Conservation (phyloP, 2,329 filamentous ascomycete species). For the Hypoxylon rubiginosum region DNA sequence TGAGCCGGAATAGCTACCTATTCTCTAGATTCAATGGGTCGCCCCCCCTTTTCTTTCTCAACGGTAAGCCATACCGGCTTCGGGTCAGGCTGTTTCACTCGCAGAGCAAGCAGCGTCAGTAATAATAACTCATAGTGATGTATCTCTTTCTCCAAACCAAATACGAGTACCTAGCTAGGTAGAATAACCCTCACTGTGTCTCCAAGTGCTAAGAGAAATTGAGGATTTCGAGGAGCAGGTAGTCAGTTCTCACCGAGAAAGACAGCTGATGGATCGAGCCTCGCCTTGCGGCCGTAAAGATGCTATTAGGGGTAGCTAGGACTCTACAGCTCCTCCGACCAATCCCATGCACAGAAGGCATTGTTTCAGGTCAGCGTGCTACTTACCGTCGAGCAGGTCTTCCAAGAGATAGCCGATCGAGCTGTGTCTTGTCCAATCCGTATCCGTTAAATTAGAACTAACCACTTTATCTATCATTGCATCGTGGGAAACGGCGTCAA, state of each 20-base stretch:
- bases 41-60: conserved; percentile 5
- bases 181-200: conserved; percentile 6
- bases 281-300: conserved; percentile 10
- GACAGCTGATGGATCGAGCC: conserved; percentile 7
- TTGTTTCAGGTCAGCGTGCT: conserved; percentile 11
- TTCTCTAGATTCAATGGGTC: conserved; percentile 6
- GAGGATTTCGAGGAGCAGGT: conserved; percentile 12
- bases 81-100: conserved; percentile 1
- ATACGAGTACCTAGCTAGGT: too few relatives aligned
- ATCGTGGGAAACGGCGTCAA: conserved; percentile 14
- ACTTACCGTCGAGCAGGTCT: not conserved
- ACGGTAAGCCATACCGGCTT: conserved; percentile 7
- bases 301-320: conserved; percentile 3
- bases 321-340: conserved; percentile 16
- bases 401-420: conserved; percentile 18
- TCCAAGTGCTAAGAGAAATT: not conserved
- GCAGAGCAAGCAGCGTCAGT: not conserved
- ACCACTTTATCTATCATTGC: not conserved
- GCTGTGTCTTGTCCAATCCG: conserved; percentile 1
- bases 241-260: conserved; percentile 5
- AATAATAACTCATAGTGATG: not conserved
- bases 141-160: conserved; percentile 8
- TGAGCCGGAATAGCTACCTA: conserved; percentile 11
- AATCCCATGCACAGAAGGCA: conserved; percentile 25
- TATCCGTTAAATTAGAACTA: conserved; percentile 22